Conservation (phyloP, 768 basidiomycete genomes). For the Auricularia sp. region DNA sequence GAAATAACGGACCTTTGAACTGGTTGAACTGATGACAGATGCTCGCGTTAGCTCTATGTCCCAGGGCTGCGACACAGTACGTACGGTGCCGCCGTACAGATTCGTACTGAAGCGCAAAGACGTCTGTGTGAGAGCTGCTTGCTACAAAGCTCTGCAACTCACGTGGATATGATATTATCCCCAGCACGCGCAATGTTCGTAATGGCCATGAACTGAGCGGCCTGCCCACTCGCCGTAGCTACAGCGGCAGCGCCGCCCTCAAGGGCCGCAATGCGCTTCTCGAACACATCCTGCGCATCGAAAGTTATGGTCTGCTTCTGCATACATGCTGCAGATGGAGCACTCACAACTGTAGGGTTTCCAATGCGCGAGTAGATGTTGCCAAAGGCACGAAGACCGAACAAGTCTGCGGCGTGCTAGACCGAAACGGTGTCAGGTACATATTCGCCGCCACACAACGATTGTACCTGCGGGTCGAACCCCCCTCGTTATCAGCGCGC, state of each 20-base stretch:
- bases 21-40: slow-evolving; percentile 39
- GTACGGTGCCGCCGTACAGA: slow-evolving; percentile 46
- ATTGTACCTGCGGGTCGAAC: slow-evolving; percentile 1
- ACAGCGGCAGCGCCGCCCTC: slow-evolving; percentile 72
- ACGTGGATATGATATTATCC: slow-evolving; percentile 73
- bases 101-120: slow-evolving; percentile 31
- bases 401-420: slow-evolving; percentile 64
- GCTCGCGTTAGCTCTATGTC: neutral
- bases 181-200: slow-evolving; percentile 48
- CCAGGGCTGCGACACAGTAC: neutral
- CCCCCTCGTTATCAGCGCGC: neutral
- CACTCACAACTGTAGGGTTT: slow-evolving; percentile 52
- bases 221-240: slow-evolving; percentile 55
- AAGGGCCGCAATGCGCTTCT: slow-evolving; percentile 67
- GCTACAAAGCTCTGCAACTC: slow-evolving; percentile 15
- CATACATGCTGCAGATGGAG: neutral
- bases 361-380: slow-evolving; percentile 57
- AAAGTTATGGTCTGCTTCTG: neutral
- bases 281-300: slow-evolving; percentile 54
- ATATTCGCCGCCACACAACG: too few relatives aligned
- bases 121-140: too few relatives aligned
- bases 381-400: slow-evolving; percentile 40
- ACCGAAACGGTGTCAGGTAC: neutral
- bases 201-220: slow-evolving; percentile 68
- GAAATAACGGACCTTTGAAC: slow-evolving; percentile 40